phyloP scores from a whole-genome alignment of 192 early-diverging fungal species.

The Martensiomyces pterosporus region DNA sequence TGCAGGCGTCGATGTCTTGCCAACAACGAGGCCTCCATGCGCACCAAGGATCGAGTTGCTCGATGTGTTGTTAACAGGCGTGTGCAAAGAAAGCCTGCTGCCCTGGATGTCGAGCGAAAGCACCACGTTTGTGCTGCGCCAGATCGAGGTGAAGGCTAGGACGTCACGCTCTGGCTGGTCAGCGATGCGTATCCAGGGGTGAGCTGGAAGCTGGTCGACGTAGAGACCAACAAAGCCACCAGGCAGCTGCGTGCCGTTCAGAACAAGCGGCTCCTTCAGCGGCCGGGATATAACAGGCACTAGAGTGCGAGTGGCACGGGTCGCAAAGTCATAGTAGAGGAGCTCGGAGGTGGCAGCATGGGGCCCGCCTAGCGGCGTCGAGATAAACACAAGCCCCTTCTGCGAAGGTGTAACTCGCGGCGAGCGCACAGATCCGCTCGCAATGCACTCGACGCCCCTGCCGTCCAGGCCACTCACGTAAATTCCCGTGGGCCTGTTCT shows the following conservation, averaged over 20 bases:
- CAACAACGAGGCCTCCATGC: conserved; percentile 43
- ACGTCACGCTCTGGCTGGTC: conserved; percentile 4
- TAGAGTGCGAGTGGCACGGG: not conserved
- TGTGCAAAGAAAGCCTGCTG: conserved; percentile 52
- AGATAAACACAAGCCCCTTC: conserved; percentile 56
- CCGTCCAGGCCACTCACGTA: conserved; percentile 48
- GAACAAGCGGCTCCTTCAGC: conserved; percentile 3
- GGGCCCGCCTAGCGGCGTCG: conserved; percentile 61
- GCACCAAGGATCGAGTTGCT: conserved; percentile 49
- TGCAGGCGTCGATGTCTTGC: conserved; percentile 52
- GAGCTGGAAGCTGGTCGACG: conserved; percentile 51
- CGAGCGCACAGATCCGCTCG: conserved; percentile 51
- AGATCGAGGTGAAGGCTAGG: conserved; percentile 30
- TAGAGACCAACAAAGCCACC: conserved; percentile 69
- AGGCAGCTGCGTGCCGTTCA: conserved; percentile 24
- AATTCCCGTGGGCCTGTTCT: conserved; percentile 60
- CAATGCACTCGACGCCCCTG: conserved; percentile 28
- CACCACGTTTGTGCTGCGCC: conserved; percentile 43
- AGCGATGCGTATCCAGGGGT: conserved; percentile 22
- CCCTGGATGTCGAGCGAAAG: conserved; percentile 43
- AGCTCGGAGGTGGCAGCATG: conserved; percentile 61
- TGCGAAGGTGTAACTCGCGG: conserved; percentile 59
- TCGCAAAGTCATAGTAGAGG: conserved; percentile 32
- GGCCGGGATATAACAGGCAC: conserved; percentile 27
- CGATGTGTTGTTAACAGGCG: conserved; percentile 46